Percentiles rank a stretch among this genome's conserved stretches.
Conservation (phyloP, 2,329 filamentous ascomycete species). For the Akanthomyces dipterigenus region DNA sequence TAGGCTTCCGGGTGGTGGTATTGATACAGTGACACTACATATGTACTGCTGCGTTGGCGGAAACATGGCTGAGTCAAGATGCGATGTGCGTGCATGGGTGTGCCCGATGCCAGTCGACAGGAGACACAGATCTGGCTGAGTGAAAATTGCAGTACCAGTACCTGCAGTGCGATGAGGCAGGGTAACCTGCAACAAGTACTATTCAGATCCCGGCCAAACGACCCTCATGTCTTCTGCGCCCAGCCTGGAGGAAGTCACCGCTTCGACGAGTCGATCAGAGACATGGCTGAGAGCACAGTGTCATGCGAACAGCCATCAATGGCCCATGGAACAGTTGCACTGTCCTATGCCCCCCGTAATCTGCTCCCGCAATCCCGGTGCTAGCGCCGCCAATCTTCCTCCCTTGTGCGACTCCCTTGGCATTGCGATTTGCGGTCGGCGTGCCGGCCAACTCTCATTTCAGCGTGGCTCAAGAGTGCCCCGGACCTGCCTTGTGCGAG, state of each 20-base stretch:
- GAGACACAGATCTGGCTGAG: constrained; percentile 3
- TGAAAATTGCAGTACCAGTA: not conserved
- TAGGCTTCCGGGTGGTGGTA: not conserved
- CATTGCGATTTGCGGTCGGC: constrained; percentile 2
- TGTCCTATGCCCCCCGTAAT: not conserved
- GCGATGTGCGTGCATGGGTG: not conserved
- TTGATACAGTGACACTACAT: not conserved
- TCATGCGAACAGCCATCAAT: constrained; percentile 5
- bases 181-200: not conserved
- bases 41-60: not conserved
- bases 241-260: not conserved
- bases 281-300: constrained; percentile 13
- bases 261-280: constrained; percentile 12
- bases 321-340: not conserved
- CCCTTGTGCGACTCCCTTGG: constrained; percentile 2
- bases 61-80: not conserved
- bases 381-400: constrained; percentile 10
- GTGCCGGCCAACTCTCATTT: not conserved
- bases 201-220: not conserved
- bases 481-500: not conserved
- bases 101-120: not conserved
- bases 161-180: not conserved
- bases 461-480: not conserved
- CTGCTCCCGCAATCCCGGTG: not conserved
- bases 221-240: not conserved